A percentile compares a stretch with the other conserved stretches of the same genome.
phyloP scores from a whole-genome alignment of 306 rosid genomes.

The Albizia julibrissin region DNA sequence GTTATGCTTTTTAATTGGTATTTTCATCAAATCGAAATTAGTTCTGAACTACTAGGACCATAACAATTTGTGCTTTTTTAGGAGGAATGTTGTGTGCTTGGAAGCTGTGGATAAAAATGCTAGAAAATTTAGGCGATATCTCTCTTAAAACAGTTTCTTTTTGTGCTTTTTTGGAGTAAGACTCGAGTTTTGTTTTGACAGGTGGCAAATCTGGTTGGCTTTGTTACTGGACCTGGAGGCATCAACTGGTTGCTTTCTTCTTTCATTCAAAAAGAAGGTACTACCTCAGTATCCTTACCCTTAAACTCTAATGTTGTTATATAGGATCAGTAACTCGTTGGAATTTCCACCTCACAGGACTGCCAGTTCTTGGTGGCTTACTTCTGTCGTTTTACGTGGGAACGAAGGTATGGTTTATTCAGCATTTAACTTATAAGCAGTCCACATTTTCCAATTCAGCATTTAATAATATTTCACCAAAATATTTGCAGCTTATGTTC shows the following conservation, averaged over 20 bases:
- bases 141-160: background rate
- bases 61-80: background rate
- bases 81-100: background rate
- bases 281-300: constrained; percentile 29
- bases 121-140: background rate
- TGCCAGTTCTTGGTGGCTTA: constrained; percentile 80
- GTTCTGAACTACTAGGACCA: background rate
- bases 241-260: constrained; percentile 73
- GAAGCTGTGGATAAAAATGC: background rate
- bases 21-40: background rate
- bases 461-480: constrained; percentile 5
- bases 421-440: background rate
- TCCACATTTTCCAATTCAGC: background rate
- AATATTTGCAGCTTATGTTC: constrained; percentile 74
- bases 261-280: constrained; percentile 77
- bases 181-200: constrained; percentile 34
- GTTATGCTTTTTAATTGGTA: background rate
- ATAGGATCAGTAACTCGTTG: constrained; percentile 13
- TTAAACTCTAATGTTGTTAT: background rate
- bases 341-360: constrained; percentile 53
- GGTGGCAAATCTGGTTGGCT: constrained; percentile 95
- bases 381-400: constrained; percentile 81
- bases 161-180: background rate
- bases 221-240: constrained; percentile 83
- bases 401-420: constrained; percentile 63